Base-by-base conservation (phyloP, 1,284 basidiomycete species). In the Inonotus obliquus region DNA sequence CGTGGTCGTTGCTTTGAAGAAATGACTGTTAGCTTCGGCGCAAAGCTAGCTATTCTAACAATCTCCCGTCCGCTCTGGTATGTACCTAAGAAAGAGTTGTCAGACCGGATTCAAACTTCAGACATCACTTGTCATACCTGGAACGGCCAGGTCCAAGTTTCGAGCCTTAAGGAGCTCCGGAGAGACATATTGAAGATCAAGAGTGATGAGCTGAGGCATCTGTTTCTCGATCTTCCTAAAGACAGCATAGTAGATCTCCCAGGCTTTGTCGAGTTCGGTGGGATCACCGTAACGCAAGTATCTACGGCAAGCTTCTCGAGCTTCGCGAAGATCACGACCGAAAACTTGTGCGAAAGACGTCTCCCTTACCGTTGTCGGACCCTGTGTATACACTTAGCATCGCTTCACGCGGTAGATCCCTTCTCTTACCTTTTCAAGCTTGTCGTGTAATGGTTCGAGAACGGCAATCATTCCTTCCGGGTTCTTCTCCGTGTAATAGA, bases 401-500 rank as follows among this genome's bases (percentile, higher is more conserved):
- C 41, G 41, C 7, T 21, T 7, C 41, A 44, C 41, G 45, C 58
- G 14, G 27, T 6, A 41, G 23, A 45, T 21, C 57, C n/a, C 19
- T 14, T 29, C 4, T 76, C 86, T 72, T 67, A 93, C 93, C 61
- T 83, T 85, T 74, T 98, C 96, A 23, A 99, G 81, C 77, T 96
- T 83, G 62, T 97, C 93, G 69, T 99, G 97, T 65, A 99, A 77
- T 1, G 96, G 96, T 69, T 97, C 94, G 62, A 99, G 76, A 19
- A 89, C 92, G 37, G 89, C 89, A 71, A 98, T 98, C 97, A 99
- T 99, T 17, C 92, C 97, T 67, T 96, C 93, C n/a, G 96, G 91
- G 73, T 99, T 98, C 73, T 96, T 94, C 70, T 99, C 97, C 19
- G 94, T 97, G 78, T 96, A 99, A 78, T 96, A 99, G 55, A 96